Percentiles rank a stretch among this genome's conserved stretches.
Evolutionary conservation across 768 basidiomycete species (phyloP).

Genomic region (Boletus pseudo-olivaceus): DNA sequence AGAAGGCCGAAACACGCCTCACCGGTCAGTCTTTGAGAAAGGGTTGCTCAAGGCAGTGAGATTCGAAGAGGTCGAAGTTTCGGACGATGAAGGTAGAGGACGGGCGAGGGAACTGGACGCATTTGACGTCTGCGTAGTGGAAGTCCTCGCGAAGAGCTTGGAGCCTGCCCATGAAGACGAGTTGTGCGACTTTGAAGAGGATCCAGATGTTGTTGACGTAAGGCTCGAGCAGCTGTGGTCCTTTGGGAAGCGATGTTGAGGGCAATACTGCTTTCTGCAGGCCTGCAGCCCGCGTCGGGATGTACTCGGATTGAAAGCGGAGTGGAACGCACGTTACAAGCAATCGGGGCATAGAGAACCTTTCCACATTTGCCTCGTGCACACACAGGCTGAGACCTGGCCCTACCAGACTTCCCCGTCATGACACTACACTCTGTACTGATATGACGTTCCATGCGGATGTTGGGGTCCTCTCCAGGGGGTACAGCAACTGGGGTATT

Average conservation of each 20-base stretch:
- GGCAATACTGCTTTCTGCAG: constrained; percentile 71
- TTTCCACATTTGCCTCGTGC: constrained; percentile 65
- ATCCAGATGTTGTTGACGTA: constrained; percentile 2
- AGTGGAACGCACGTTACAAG: constrained; percentile 58
- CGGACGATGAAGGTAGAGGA: constrained; percentile 7
- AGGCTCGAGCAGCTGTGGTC: constrained; percentile 57
- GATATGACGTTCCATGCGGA: constrained; percentile 77
- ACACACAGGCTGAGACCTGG: constrained; percentile 53
- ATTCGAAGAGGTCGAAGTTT: constrained; percentile 12
- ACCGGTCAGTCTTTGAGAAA: constrained; percentile 61
- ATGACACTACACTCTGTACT: constrained; percentile 61
- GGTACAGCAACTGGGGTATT: constrained; percentile 69
- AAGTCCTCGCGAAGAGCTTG: constrained; percentile 6
- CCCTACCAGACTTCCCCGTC: constrained; percentile 54
- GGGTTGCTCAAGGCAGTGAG: constrained; percentile 27
- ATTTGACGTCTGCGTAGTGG: constrained; percentile 5
- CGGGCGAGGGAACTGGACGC: neutral
- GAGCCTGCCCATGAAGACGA: neutral
- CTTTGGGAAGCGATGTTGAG: constrained; percentile 72
- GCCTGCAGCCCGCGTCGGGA: constrained; percentile 40
- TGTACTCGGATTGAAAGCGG: neutral
- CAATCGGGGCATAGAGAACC: constrained; percentile 68
- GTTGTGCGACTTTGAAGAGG: constrained; percentile 14
- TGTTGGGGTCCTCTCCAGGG: constrained; percentile 77
- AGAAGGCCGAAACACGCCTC: constrained; percentile 34